These are phyloP conservation scores for Penicillium angulare DNA, from an alignment of 495 filamentous ascomycete species.

Conservation along the genomic window DNA sequence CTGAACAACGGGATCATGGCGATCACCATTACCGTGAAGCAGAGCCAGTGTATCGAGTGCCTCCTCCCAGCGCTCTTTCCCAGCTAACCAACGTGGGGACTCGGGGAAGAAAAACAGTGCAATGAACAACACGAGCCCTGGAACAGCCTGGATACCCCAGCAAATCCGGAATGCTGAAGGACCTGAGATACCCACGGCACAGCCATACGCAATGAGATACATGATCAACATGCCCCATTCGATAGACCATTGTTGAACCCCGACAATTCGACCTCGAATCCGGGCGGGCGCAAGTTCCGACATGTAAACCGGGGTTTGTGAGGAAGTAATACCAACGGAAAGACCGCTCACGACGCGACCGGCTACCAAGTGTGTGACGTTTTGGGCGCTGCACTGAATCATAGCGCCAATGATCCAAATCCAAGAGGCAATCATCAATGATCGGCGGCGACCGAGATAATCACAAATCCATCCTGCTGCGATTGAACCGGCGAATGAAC, in stretches of 20 bases:
- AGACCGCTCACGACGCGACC: slow-evolving; percentile 72
- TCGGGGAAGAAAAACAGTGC: slow-evolving; percentile 69
- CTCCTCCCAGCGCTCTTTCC: slow-evolving; percentile 65
- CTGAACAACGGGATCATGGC: slow-evolving; percentile 64
- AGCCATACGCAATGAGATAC: slow-evolving; percentile 61
- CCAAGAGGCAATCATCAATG: slow-evolving; percentile 64
- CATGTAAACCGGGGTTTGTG: slow-evolving; percentile 79
- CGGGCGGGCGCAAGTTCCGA: slow-evolving; percentile 69
- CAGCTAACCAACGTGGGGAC: slow-evolving; percentile 72
- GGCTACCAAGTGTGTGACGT: slow-evolving; percentile 62
- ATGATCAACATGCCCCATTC: slow-evolving; percentile 68
- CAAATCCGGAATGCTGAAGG: slow-evolving; percentile 66
- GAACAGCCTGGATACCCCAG: slow-evolving; percentile 72
- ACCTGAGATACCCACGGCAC: slow-evolving; percentile 50
- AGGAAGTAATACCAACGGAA: slow-evolving; percentile 71
- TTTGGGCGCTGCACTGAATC: slow-evolving; percentile 61
- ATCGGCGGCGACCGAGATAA: slow-evolving; percentile 60
- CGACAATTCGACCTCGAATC: slow-evolving; percentile 66
- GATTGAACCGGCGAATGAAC: slow-evolving; percentile 63
- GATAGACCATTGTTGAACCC: slow-evolving; percentile 75
- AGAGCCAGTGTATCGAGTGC: slow-evolving; percentile 63
- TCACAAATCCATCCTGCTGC: slow-evolving; percentile 66
- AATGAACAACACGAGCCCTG: slow-evolving; percentile 59
- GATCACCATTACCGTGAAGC: slow-evolving; percentile 66
- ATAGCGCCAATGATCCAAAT: slow-evolving; percentile 71